A percentile compares a stretch with the other conserved stretches of the same genome.
These are phyloP conservation scores for Pleurotus salmoneostramineus DNA, from an alignment of 768 basidiomycete species.

Conservation along the genomic window DNA sequence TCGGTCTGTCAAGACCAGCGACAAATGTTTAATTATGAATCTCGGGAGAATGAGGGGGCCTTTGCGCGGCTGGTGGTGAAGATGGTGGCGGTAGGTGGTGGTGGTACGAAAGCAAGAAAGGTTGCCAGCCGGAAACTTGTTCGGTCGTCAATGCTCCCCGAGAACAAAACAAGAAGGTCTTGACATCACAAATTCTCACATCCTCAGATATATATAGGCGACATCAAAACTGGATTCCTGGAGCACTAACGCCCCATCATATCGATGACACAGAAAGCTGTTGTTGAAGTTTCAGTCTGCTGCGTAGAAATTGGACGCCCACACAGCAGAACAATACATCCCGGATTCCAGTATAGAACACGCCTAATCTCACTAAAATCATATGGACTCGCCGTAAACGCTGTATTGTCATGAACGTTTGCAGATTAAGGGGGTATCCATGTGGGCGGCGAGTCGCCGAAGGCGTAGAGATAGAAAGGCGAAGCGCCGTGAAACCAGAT, in stretches of 20 bases:
- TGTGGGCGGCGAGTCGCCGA: not conserved
- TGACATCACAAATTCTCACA: constrained; percentile 9
- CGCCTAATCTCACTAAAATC: not conserved
- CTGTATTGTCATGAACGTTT: constrained; percentile 1
- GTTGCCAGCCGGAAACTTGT: not conserved
- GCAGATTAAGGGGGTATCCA: constrained; percentile 6
- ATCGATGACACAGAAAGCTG: not conserved
- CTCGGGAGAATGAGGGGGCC: not conserved
- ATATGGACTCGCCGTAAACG: not conserved
- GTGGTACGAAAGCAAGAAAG: constrained; percentile 7
- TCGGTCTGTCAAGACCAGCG: constrained; percentile 8
- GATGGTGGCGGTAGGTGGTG: not conserved
- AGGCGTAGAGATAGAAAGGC: not conserved
- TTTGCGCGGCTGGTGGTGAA: not conserved
- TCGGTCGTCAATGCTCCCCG: constrained; percentile 5
- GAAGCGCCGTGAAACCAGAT: not conserved
- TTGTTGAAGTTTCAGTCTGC: not conserved
- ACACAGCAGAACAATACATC: not conserved
- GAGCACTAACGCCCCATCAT: not conserved
- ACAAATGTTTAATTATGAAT: constrained; percentile 5
- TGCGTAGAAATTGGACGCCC: not conserved
- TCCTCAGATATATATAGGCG: not conserved
- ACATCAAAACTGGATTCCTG: not conserved
- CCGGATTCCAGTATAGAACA: not conserved
- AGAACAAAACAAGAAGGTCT: not conserved